Percentiles rank a stretch among this genome's conserved stretches.
Conservation (phyloP, 2,329 filamentous ascomycete genomes). For the Ambrosiella cleistominuta region DNA sequence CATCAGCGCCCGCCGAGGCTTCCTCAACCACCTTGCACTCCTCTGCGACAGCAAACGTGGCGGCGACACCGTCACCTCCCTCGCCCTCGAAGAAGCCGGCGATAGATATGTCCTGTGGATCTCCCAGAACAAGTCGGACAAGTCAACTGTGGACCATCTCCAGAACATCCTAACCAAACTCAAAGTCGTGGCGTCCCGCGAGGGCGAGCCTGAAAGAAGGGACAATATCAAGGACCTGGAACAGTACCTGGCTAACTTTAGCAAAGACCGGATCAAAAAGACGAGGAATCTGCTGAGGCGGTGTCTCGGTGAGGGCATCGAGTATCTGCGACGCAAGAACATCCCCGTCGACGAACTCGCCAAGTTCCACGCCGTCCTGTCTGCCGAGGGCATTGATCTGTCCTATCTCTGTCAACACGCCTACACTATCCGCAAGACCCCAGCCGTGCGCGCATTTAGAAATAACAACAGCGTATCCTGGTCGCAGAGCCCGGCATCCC, state of each 20-base stretch:
- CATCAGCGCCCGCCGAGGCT: neutral
- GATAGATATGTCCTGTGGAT: slow-evolving; percentile 26
- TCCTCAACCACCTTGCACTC: slow-evolving; percentile 20
- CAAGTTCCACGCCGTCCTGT: neutral
- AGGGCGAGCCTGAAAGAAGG: neutral
- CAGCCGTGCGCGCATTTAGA: neutral
- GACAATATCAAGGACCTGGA: neutral
- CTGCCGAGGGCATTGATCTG: neutral
- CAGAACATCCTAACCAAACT: neutral
- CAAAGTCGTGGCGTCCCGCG: neutral
- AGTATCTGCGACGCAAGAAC: too few species aligned
- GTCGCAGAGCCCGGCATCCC: neutral
- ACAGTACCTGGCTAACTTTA: too few species aligned
- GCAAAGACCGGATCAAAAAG: too few species aligned
- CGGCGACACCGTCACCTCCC: slow-evolving; percentile 26
- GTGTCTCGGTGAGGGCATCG: too few species aligned
- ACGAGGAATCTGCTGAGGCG: too few species aligned
- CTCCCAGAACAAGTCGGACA: slow-evolving; percentile 22
- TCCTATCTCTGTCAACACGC: neutral
- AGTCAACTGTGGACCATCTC: neutral
- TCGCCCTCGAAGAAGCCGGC: slow-evolving; percentile 23
- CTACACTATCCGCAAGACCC: neutral
- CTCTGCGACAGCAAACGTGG: slow-evolving; percentile 30
- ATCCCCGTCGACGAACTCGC: neutral
- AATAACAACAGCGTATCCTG: neutral